A percentile compares a stretch with the other conserved stretches of the same genome.
These are phyloP conservation scores for Litchi chinensis DNA, from an alignment of 345 rosid species.

Conservation along the genomic window DNA sequence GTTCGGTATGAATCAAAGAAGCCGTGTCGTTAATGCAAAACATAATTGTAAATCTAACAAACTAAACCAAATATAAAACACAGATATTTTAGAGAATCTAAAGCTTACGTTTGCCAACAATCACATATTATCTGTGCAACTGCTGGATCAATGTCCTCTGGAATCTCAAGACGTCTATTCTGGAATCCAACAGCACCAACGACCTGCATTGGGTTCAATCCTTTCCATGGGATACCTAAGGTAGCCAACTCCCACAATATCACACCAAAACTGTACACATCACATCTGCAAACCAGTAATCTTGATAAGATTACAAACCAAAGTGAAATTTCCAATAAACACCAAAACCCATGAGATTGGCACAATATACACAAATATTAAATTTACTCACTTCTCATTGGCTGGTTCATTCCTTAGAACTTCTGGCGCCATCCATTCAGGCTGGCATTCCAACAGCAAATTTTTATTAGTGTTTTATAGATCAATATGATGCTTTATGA, in stretches of 20 bases:
- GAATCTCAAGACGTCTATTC: conserved; percentile 83
- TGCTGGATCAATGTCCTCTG: conserved; percentile 65
- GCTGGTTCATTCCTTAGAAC: conserved; percentile 96
- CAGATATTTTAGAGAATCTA: conserved; percentile 7
- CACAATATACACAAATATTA: not conserved
- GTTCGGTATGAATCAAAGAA: not conserved
- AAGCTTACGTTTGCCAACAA: conserved; percentile 89
- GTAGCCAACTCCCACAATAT: conserved; percentile 95
- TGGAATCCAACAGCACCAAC: conserved; percentile 99
- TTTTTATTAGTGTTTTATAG: not conserved
- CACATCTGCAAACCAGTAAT: conserved; percentile 66
- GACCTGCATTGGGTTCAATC: conserved; percentile 98
- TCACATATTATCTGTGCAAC: conserved; percentile 78
- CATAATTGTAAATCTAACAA: not conserved
- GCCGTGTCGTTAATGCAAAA: not conserved
- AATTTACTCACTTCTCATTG: conserved; percentile 78
- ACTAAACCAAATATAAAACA: conserved; percentile 13
- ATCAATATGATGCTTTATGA: not conserved
- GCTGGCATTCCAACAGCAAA: conserved; percentile 57
- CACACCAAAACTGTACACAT: conserved; percentile 97
- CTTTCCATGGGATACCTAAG: conserved; percentile 82
- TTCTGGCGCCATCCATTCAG: conserved; percentile 99
- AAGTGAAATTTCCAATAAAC: not conserved
- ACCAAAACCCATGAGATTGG: not conserved
- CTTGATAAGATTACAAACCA: conserved; percentile 18